Percentiles rank a stretch among this genome's conserved stretches.
Conservation (phyloP, 2,329 filamentous ascomycete species). For the Cladosporium sp. region DNA sequence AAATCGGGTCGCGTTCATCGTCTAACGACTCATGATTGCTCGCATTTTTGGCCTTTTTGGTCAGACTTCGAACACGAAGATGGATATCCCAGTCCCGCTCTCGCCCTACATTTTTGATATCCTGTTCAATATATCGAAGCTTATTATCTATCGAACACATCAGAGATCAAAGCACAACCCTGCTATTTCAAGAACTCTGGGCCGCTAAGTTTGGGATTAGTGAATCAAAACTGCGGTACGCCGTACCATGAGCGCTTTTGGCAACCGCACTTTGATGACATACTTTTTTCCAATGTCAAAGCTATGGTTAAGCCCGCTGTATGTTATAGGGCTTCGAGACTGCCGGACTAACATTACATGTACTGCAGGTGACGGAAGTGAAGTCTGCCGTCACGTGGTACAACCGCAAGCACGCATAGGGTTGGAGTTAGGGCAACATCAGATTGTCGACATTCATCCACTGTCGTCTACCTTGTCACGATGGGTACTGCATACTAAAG, state of each 20-base stretch:
- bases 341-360: too few species aligned
- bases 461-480: not conserved
- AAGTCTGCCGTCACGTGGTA: not conserved
- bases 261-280: too few species aligned
- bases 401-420: not conserved
- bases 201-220: not conserved
- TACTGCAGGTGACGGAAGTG: not conserved
- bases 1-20: conserved; percentile 11
- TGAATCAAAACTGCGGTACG: too few species aligned
- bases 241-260: too few species aligned
- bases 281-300: too few species aligned
- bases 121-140: too few species aligned
- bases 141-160: not conserved
- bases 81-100: too few species aligned
- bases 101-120: too few species aligned
- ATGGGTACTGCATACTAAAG: not conserved
- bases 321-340: too few species aligned
- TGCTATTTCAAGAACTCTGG: not conserved
- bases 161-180: not conserved
- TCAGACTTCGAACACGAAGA: too few species aligned
- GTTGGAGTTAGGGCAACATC: not conserved
- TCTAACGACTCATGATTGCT: conserved; percentile 1
- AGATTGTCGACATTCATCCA: not conserved
- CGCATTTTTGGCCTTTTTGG: not conserved
- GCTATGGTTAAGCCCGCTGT: too few species aligned